These are phyloP conservation scores for Paramecium tetraurelia DNA, from an alignment of 73 alveolate species.

Conservation along the genomic window DNA sequence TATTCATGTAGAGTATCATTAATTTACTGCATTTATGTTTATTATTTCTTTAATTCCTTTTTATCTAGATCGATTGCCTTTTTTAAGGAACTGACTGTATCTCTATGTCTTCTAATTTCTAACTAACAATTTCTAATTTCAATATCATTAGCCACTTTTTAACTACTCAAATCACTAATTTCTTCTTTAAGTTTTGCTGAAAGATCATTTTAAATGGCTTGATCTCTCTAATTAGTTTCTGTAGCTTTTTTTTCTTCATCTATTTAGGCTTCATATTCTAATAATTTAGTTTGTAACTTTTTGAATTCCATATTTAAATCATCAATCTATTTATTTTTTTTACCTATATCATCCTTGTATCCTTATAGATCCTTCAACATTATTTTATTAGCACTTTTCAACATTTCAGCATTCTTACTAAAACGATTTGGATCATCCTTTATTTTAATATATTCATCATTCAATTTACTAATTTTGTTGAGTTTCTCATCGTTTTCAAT, in stretches of 20 bases:
- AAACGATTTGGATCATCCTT: conserved; percentile 79
- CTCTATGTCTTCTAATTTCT: conserved; percentile 47
- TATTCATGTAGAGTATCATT: conserved; percentile 54
- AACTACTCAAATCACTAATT: conserved; percentile 29
- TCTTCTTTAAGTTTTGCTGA: conserved; percentile 52
- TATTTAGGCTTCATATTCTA: conserved; percentile 32
- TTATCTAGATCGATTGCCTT: conserved; percentile 55
- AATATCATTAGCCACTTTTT: conserved; percentile 47
- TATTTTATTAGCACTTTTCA: conserved; percentile 68
- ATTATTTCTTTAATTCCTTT: conserved; percentile 51
- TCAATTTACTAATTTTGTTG: conserved; percentile 65
- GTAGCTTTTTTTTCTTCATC: conserved; percentile 37
- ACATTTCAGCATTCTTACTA: conserved; percentile 76
- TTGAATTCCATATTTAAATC: background rate
- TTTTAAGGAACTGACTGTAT: conserved; percentile 10
- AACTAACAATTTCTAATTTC: background rate
- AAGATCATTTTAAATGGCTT: conserved; percentile 59
- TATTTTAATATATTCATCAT: conserved; percentile 68
- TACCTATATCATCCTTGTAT: conserved; percentile 65
- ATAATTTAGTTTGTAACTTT: background rate
- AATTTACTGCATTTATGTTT: background rate
- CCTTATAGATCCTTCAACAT: conserved; percentile 67
- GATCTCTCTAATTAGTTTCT: background rate
- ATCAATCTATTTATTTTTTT: conserved; percentile 59
- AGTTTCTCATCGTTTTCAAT: conserved; percentile 64